Base-by-base conservation (phyloP, 163 green algal genomes). In the Chlorella variabilis region DNA sequence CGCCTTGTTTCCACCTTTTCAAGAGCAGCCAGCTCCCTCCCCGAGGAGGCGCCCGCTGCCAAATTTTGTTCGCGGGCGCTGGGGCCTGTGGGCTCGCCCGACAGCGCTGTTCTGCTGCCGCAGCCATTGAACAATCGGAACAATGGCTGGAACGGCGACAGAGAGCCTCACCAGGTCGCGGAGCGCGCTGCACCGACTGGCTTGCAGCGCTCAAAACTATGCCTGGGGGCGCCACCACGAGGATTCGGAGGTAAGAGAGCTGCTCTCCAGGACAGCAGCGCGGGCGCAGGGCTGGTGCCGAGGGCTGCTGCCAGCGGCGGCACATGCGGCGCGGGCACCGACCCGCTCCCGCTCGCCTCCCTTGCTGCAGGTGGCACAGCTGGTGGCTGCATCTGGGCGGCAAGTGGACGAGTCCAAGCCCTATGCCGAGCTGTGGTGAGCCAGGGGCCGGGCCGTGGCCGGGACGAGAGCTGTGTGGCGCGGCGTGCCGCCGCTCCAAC, bases 361-460 rank as follows among this genome's bases (percentile, higher is more conserved):
- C 54, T 8, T 21, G 25, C 2, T 74, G 33, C 84, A 98, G 94
- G 94, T 97, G 0, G 94, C 92, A 4, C 70, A 89, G 13, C 86
- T 98, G 0, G 88, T 84, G 3, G 71, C 71, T 15, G 89, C 90
- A 0, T 93, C 92, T 61, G 95, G 92, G 4, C 76, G 62, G 17
- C 48, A 67, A 0, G 80, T 98, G 0, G 93, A 98, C 73, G 59
- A 85, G 2, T 70, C 80, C 21, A 92, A 95, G 83, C 95, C 94
- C 0, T 98, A 98, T 78, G 96, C 96, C 17, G 96, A 99, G 86
- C 90, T 99, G 2, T 99, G 96, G 94, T 98, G 73, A 36, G 78
- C 56, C 27, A 7, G 6, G 39, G 23, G 20, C 4, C 25, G 23
- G 41, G 1, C 39, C 9, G 23, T 58, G 59, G n/a, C 38, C 20